phyloP scores from a whole-genome alignment of 1,284 basidiomycete species.

The Boletus holoroseus region DNA sequence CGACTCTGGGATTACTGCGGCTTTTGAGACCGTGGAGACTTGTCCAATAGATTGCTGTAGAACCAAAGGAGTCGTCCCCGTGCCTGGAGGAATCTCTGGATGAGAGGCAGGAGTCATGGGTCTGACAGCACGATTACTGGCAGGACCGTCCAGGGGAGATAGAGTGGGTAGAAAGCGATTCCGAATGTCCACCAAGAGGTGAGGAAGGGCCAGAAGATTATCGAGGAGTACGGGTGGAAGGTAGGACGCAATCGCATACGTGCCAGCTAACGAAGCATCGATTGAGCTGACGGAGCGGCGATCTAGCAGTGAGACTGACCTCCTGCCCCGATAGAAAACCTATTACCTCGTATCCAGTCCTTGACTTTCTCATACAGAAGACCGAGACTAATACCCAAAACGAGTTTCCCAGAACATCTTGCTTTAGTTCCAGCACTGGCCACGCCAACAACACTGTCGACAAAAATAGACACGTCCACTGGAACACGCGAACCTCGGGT shows the following conservation, averaged over 20 bases:
- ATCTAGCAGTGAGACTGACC: conserved; percentile 41
- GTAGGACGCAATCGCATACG: conserved; percentile 61
- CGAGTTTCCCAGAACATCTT: conserved; percentile 31
- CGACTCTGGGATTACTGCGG: conserved; percentile 1
- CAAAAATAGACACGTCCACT: conserved; percentile 52
- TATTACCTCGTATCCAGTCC: conserved; percentile 54
- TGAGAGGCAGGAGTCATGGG: conserved; percentile 15
- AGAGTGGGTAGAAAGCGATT: conserved; percentile 52
- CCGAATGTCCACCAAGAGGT: conserved; percentile 55
- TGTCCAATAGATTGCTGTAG: conserved; percentile 9
- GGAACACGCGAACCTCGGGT: conserved; percentile 44
- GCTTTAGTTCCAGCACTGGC: conserved; percentile 48
- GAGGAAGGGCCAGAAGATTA: conserved; percentile 57
- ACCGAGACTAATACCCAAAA: conserved; percentile 44
- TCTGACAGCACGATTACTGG: conserved; percentile 22
- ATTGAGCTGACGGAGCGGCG: conserved; percentile 3
- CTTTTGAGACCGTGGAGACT: neutral
- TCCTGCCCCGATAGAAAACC: conserved; percentile 68
- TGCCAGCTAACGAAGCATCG: conserved; percentile 43
- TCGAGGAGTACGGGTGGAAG: conserved; percentile 67
- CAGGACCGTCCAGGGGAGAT: conserved; percentile 26
- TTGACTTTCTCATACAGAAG: conserved; percentile 36
- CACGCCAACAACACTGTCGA: conserved; percentile 50
- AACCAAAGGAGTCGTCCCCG: neutral
- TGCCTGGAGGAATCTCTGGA: neutral